Percentiles rank a stretch among this genome's conserved stretches.
Evolutionary conservation across 108 stramenopile genomes (phyloP).

Genomic region (Discostella stelligeroides): DNA sequence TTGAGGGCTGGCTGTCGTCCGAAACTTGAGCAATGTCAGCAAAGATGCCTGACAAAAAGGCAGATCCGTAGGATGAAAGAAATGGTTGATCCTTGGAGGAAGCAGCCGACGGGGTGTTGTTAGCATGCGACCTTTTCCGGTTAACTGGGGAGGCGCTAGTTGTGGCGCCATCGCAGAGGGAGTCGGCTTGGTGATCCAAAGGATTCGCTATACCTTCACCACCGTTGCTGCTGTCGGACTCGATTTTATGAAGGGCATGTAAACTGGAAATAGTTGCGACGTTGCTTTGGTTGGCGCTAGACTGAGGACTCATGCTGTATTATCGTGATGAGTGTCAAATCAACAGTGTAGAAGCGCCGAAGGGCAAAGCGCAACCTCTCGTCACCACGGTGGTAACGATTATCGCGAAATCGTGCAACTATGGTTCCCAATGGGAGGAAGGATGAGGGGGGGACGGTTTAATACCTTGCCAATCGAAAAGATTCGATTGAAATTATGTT

Average conservation of each 20-base stretch:
- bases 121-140: conserved; percentile 33
- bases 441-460: too few species aligned
- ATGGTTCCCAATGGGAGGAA: too few species aligned
- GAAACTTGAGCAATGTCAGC: conserved; percentile 43
- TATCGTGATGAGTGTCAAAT: conserved; percentile 50
- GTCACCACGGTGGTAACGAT: too few species aligned
- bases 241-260: conserved; percentile 25
- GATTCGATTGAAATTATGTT: too few species aligned
- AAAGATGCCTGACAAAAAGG: conserved; percentile 48
- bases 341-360: conserved; percentile 43
- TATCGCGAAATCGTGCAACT: too few species aligned
- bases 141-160: too few species aligned
- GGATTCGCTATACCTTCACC: conserved; percentile 5
- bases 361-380: conserved; percentile 15
- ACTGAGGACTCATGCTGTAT: conserved; percentile 57
- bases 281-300: conserved; percentile 30
- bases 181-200: conserved; percentile 5
- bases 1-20: conserved; percentile 9
- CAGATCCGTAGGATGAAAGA: conserved; percentile 45
- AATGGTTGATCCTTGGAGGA: conserved; percentile 22
- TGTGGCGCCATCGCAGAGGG: background rate
- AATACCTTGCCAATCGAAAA: too few species aligned
- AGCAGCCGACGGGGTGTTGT: conserved; percentile 14
- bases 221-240: conserved; percentile 24
- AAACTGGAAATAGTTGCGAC: conserved; percentile 24